A percentile compares a stretch with the other conserved stretches of the same genome.
These are phyloP conservation scores for Xylaria sp. DNA, from an alignment of 495 filamentous ascomycete genomes.

Conservation along the genomic window DNA sequence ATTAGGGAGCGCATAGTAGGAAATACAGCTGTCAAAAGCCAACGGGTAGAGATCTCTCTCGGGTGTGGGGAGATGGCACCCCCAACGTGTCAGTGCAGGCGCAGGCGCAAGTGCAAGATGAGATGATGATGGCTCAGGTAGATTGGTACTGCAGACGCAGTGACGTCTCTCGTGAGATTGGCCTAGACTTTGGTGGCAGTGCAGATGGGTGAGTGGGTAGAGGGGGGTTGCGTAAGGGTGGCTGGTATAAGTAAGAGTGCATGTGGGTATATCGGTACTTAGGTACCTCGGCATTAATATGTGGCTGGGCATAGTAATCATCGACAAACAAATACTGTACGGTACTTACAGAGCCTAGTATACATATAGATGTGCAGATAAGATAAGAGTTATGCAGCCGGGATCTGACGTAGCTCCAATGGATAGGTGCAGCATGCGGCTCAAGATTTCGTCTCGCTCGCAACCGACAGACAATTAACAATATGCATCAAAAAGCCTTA, in stretches of 20 bases:
- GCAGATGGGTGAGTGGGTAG: neutral
- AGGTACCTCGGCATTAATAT: neutral
- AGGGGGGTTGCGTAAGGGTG: neutral
- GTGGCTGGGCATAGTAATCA: too few relatives aligned
- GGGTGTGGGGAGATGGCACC: neutral
- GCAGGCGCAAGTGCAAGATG: conserved; percentile 21
- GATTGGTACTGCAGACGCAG: neutral
- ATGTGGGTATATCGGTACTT: conserved; percentile 1
- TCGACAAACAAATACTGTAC: too few relatives aligned
- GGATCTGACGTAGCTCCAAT: conserved; percentile 10
- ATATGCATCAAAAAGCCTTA: neutral
- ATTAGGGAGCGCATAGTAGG: conserved; percentile 14
- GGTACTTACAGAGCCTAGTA: too few relatives aligned
- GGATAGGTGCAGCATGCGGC: neutral
- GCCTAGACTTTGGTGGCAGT: neutral
- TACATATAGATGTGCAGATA: neutral
- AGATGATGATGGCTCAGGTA: neutral
- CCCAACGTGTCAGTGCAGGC: conserved; percentile 23
- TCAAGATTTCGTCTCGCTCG: neutral
- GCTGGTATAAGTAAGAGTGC: neutral
- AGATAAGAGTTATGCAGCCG: neutral
- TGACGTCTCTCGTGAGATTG: conserved; percentile 5
- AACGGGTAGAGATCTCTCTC: neutral
- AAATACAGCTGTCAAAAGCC: conserved; percentile 20
- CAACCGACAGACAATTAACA: neutral